phyloP scores from a whole-genome alignment of 2,329 filamentous ascomycete genomes.

The Mycogone perniciosa region DNA sequence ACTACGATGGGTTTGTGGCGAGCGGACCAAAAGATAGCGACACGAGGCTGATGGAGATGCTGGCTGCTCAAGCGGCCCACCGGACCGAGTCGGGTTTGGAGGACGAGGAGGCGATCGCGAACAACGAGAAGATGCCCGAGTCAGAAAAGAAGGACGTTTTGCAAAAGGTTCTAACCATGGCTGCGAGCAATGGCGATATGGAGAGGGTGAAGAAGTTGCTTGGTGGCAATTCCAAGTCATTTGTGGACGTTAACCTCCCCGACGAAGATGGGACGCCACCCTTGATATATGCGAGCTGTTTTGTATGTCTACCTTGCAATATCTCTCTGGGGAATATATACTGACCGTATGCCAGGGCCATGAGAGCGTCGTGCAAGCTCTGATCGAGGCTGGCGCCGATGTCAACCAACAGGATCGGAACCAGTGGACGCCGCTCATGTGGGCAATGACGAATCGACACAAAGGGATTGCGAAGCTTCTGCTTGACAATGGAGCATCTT shows the following conservation, averaged over 20 bases:
- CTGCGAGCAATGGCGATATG: slow-evolving; percentile 91
- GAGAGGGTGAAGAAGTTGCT: slow-evolving; percentile 73
- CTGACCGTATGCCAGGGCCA: slow-evolving; percentile 56
- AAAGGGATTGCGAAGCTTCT: slow-evolving; percentile 91
- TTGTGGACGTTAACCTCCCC: slow-evolving; percentile 76
- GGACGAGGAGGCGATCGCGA: slow-evolving; percentile 73
- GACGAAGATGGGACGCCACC: slow-evolving; percentile 96
- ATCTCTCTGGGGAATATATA: neutral
- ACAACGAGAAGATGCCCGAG: slow-evolving; percentile 65
- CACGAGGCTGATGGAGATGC: slow-evolving; percentile 86
- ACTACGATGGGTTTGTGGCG: slow-evolving; percentile 57
- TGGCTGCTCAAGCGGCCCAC: slow-evolving; percentile 83
- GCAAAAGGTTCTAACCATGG: slow-evolving; percentile 88
- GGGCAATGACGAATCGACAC: slow-evolving; percentile 98
- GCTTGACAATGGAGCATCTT: slow-evolving; percentile 89
- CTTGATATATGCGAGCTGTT: slow-evolving; percentile 95
- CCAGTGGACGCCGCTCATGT: slow-evolving; percentile 97
- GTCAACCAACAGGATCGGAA: slow-evolving; percentile 94
- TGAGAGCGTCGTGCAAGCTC: slow-evolving; percentile 74
- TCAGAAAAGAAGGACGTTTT: slow-evolving; percentile 73
- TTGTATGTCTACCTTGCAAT: slow-evolving; percentile 51
- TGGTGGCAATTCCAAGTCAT: slow-evolving; percentile 63
- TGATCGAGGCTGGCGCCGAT: slow-evolving; percentile 78
- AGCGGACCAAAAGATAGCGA: slow-evolving; percentile 68
- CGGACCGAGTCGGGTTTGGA: slow-evolving; percentile 65